Base-by-base conservation (phyloP, 768 basidiomycete species). In the Floccularia luteovirens region DNA sequence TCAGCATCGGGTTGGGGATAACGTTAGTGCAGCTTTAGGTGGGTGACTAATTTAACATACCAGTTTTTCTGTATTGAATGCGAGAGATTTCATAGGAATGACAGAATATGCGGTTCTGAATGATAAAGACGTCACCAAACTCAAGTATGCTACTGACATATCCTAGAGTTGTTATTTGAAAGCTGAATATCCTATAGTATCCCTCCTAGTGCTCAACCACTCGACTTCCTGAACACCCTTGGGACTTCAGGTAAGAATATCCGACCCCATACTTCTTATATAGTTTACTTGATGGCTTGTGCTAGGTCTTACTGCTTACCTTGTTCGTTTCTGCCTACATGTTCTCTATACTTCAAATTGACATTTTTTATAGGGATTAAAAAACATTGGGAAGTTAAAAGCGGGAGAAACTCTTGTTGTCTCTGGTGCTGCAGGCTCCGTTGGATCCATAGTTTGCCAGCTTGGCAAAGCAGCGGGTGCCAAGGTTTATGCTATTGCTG, bases 391-490 rank as follows among this genome's bases (percentile, higher is more conserved):
- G 12, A 59, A 86, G 44, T 59, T 93, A 51, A 86, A 93, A 56
- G 58, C 79, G 0, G 90, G 91, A 10, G 91, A 97, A 44, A 87
- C 75, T 0, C 74, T 94, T 36, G 72, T 97, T 17, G 83, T 77
- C 10, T 89, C 89, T 1, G 93, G 90, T 14, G 93, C 93, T 2
- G 93, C 94, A 6, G 93, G 92, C 7, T 81, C 91, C 1, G 87
- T 89, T 7, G 90, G 91, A n/a, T 74, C 79, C 7, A 58, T 89
- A 41, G 86, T 69, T 10, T 91, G 90, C 59, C 90, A 92, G 48
- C 69, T 92, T 14, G 90, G 85, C 33, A 90, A 89, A 58, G 68
- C 75, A 21, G 63, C 69, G 8, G 90, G 84, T 42, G 87, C 86
- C 35, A 82, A 74, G 41, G 92, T 97, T 33, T 79, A 89, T 44